Conservation (phyloP, 257 asterid genomes). For the Solanum sparsipilum region DNA sequence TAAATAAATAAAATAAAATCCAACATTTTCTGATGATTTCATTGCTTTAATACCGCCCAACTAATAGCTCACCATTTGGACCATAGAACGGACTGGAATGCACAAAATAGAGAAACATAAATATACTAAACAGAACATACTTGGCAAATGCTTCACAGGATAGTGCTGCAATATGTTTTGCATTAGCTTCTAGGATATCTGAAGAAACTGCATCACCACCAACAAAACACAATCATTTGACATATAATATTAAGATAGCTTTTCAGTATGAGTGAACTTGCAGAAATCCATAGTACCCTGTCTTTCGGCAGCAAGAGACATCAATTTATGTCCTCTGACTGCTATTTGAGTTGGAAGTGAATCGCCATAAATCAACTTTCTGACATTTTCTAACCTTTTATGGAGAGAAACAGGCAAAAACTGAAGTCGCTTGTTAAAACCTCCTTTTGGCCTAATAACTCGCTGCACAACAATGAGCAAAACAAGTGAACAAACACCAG, state of each 20-base stretch:
- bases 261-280: not conserved
- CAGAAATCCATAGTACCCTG: not conserved
- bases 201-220: slow-evolving; percentile 9
- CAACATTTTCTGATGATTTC: not conserved
- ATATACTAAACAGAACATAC: slow-evolving; percentile 16
- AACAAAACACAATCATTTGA: not conserved
- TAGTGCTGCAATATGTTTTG: slow-evolving; percentile 37
- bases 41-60: not conserved
- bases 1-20: not conserved
- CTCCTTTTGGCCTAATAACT: slow-evolving; percentile 63
- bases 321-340: slow-evolving; percentile 9
- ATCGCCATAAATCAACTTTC: slow-evolving; percentile 20
- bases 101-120: not conserved
- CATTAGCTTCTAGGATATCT: slow-evolving; percentile 53
- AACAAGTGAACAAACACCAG: not conserved
- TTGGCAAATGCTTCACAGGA: slow-evolving; percentile 43
- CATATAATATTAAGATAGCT: not conserved
- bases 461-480: slow-evolving; percentile 32
- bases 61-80: not conserved
- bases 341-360: slow-evolving; percentile 23
- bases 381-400: slow-evolving; percentile 18
- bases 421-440: slow-evolving; percentile 46
- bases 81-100: not conserved
- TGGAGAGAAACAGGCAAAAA: slow-evolving; percentile 66
- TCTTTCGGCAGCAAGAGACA: not conserved